Base-by-base conservation (phyloP, 2,329 filamentous ascomycete species). In the Chaetomium sp. region DNA sequence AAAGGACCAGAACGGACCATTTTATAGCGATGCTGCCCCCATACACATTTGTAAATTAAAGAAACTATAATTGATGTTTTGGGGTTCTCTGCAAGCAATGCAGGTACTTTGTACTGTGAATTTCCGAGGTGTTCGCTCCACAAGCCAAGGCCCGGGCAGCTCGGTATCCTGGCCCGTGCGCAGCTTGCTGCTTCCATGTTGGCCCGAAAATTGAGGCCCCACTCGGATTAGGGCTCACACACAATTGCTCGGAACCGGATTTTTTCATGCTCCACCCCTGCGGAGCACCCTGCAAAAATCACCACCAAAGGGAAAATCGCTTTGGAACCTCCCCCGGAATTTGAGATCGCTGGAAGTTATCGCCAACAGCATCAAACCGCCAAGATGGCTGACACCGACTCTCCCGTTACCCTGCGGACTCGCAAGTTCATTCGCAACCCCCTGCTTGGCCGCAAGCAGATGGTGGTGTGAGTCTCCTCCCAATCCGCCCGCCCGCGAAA, bases 381-480 rank as follows among this genome's bases (percentile, higher is more conserved):
- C 64, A 95, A 79, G 77, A 96, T 96, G 92, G 88, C 91, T 79
- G 88, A 91, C 79, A 78, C 79, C 73, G 86, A 89, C 75, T 77
- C 78, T 70, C 79, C 86, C 74, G 86, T 91, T 75, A 91, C 87
- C 72, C 80, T 91, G 80, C 86, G 94, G 82, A 99, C 94, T 79
- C 92, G 94, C 89, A 97, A 97, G 85, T 99, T 99, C 89, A 95
- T 97, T 81, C 90, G 91, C 83, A 99, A 99, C 87, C 89, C 94
- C 77, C 90, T 99, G 74, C 87, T 99, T 75, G 90, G 88, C 76
- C 89, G 92, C 78, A 96, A 95, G 86, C 92, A 97, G 87, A 96
- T 97, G 90, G 92, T 96, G 80, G 89, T 96, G 92, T 96, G 90
- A 85, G 88, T 87, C 68, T 68, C 63, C 56, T 44, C 44, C 47